These are phyloP conservation scores for Globisporangium lucens DNA, from an alignment of 352 stramenopile genomes.

Conservation along the genomic window DNA sequence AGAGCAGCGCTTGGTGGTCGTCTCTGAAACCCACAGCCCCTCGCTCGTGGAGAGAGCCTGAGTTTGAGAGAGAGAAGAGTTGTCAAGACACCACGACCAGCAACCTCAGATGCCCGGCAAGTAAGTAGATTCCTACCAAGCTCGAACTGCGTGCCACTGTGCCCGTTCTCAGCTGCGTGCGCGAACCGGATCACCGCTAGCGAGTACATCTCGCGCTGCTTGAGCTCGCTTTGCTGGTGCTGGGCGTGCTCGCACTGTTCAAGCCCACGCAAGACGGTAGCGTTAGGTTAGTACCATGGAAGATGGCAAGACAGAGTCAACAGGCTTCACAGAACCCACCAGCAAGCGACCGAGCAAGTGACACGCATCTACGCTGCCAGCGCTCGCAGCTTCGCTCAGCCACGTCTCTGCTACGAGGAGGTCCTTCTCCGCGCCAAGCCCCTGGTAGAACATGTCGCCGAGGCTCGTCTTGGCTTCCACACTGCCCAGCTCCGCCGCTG, in stretches of 20 bases:
- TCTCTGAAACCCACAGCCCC: slow-evolving; percentile 22
- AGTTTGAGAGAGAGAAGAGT: not conserved
- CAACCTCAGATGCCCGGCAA: no score
- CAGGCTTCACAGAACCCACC: slow-evolving; percentile 21
- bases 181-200: slow-evolving; percentile 40
- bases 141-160: slow-evolving; percentile 53
- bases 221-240: slow-evolving; percentile 26
- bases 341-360: slow-evolving; percentile 53
- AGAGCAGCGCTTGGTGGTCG: slow-evolving; percentile 28
- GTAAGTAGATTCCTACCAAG: slow-evolving; percentile 25
- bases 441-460: slow-evolving; percentile 57
- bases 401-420: slow-evolving; percentile 50
- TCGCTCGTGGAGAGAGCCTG: slow-evolving; percentile 35
- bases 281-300: not conserved
- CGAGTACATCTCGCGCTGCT: slow-evolving; percentile 36
- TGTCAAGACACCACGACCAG: no score
- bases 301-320: not conserved
- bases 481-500: slow-evolving; percentile 46
- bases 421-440: slow-evolving; percentile 48
- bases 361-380: slow-evolving; percentile 43
- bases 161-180: slow-evolving; percentile 49
- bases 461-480: slow-evolving; percentile 51
- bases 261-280: not conserved
- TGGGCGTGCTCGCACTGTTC: slow-evolving; percentile 47
- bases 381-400: slow-evolving; percentile 35